Conservation (phyloP, 83 land plant genomes). For the Picea abies region DNA sequence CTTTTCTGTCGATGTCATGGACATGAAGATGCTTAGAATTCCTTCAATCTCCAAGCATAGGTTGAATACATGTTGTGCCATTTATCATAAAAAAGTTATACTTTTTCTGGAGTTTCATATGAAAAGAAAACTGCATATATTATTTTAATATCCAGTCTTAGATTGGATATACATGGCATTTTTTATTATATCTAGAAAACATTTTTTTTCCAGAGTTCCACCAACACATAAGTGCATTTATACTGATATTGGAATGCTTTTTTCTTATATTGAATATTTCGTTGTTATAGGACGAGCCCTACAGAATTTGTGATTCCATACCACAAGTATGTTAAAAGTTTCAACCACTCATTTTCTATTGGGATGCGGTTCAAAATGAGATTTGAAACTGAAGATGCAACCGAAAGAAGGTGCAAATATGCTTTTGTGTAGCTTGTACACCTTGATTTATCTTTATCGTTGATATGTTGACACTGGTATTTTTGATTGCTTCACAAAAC, state of each 20-base stretch:
- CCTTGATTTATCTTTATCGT: neutral
- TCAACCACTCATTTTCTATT: constrained; percentile 26
- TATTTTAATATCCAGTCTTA: no score
- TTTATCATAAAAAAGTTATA: neutral
- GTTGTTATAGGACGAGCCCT: constrained; percentile 37
- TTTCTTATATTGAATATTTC: neutral
- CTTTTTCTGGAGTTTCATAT: no score
- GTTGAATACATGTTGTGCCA: no score
- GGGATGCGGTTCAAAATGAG: constrained; percentile 59
- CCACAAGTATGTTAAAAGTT: constrained; percentile 25
- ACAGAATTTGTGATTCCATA: constrained; percentile 55
- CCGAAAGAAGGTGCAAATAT: constrained; percentile 45
- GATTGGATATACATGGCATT: no score
- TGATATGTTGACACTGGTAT: neutral
- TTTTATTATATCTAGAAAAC: neutral
- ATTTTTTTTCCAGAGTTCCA: neutral
- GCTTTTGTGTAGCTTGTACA: neutral
- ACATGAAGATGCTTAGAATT: neutral
- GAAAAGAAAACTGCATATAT: no score
- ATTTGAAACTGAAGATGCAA: constrained; percentile 51
- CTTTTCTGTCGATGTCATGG: no score
- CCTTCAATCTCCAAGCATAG: no score
- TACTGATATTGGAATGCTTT: neutral
- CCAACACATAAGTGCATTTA: neutral
- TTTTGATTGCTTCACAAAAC: neutral